Conservation (phyloP, 164 flowering plant genomes). For the Dillenia turbinata region DNA sequence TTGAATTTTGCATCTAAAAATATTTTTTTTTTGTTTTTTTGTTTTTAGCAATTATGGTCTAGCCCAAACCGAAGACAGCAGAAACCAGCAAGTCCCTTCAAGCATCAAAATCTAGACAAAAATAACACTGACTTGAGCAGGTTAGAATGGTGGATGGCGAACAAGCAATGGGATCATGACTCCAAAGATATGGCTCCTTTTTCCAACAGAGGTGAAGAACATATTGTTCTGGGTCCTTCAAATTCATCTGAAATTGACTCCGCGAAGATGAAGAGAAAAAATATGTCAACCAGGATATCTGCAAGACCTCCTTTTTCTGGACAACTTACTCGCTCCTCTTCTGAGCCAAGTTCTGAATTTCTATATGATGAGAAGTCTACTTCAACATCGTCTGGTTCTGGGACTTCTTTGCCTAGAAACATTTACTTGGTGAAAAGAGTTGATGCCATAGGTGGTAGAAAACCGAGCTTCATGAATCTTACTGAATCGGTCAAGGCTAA, state of each 20-base stretch:
- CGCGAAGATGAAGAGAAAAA: constrained; percentile 31
- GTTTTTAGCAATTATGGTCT: constrained; percentile 24
- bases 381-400: constrained; percentile 31
- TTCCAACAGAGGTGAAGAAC: constrained; percentile 20
- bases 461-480: constrained; percentile 50
- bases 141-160: constrained; percentile 55
- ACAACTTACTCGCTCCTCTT: constrained; percentile 19
- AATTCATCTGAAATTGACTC: constrained; percentile 19
- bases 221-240: constrained; percentile 5
- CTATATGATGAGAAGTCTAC: constrained; percentile 31
- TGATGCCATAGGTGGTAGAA: constrained; percentile 20
- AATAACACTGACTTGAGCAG: constrained; percentile 30
- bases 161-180: constrained; percentile 43
- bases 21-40: not conserved
- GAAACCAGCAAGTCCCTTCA: constrained; percentile 13
- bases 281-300: constrained; percentile 27
- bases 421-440: not conserved
- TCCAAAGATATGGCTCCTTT: constrained; percentile 21
- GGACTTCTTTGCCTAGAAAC: constrained; percentile 25
- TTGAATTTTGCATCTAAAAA: not conserved
- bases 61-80: constrained; percentile 24
- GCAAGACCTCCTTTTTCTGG: constrained; percentile 19
- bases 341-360: constrained; percentile 33
- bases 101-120: constrained; percentile 20
- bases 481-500: constrained; percentile 56